Base-by-base conservation (phyloP, 805 yeast species). In the Lipomyces mesembrius region DNA sequence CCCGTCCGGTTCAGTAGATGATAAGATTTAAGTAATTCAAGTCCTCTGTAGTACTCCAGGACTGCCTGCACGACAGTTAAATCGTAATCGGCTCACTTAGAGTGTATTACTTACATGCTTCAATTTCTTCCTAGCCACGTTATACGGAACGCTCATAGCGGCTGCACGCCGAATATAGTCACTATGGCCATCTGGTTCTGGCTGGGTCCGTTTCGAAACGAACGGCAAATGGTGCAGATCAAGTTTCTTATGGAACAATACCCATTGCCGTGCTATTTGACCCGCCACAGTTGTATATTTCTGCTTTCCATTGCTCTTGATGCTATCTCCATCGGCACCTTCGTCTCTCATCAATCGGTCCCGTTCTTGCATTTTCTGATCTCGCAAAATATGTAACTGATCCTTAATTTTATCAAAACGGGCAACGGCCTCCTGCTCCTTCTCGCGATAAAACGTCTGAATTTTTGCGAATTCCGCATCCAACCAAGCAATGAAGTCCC, bases 1-100 rank as follows among this genome's bases (percentile, higher is more conserved):
- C 96, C 99, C 0, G 97, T 92, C 37, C 92, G 83, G 77, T 95
- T 95, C 72, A 93, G 77, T 59, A 88, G 81, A 71, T 91, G 83
- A 76, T 87, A 95, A 0, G 91, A 88, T 70, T 85, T 85, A 60
- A 90, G 78, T 46, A 91, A 81, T 66, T 90, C 90, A 68, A 92
- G 79, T 8, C 90, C 85, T 65, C 94, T 82, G 76, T 91, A 92
- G 71, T 84, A 88, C 74, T 91, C 96, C 64, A 85, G 78, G 34
- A 88, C 76, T 0, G 96, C 96, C 37, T 92, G 49, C 20, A n/a
- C 9, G 49, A 43, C 49, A 43, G 20, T 43, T n/a, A 87, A 25
- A 4, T 77, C 75, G 32, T 43, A 54, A 65, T 57, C 72, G 72
- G 71, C 43, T 27, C n/a, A 56, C 11, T 14, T 17, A 20, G 43